Percentiles rank a stretch among this genome's conserved stretches.
phyloP scores from a whole-genome alignment of 2,329 filamentous ascomycete species.

The Colletotrichum coccodes region DNA sequence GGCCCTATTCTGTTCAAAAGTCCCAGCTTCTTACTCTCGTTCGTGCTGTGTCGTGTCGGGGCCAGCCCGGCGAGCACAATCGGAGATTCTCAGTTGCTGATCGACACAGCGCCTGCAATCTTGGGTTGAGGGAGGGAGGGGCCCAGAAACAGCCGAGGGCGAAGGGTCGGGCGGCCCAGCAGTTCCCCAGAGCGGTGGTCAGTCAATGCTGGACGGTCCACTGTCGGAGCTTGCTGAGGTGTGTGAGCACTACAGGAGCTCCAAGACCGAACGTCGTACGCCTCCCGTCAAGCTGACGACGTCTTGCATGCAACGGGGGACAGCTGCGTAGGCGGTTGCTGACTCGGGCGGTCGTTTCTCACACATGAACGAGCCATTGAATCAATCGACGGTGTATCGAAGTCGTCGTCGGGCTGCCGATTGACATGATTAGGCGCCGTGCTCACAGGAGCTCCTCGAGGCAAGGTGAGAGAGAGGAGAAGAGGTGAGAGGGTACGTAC shows the following conservation, averaged over 20 bases:
- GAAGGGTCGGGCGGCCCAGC: slow-evolving; percentile 11
- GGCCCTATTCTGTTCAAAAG: slow-evolving; percentile 5
- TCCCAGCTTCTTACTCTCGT: slow-evolving; percentile 7
- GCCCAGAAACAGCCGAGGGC: slow-evolving; percentile 21
- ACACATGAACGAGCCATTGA: neutral
- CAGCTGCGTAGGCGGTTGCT: neutral
- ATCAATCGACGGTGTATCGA: slow-evolving; percentile 13
- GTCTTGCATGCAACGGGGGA: neutral
- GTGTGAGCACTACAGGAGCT: slow-evolving; percentile 3
- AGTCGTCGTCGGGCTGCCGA: slow-evolving; percentile 12
- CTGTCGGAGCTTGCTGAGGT: slow-evolving; percentile 12
- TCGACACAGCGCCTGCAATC: slow-evolving; percentile 16
- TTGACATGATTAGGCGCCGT: neutral
- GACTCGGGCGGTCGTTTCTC: neutral
- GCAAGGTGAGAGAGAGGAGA: neutral
- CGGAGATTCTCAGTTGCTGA: slow-evolving; percentile 9
- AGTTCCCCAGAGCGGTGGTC: slow-evolving; percentile 11
- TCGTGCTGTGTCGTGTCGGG: neutral
- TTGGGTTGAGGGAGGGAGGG: slow-evolving; percentile 24
- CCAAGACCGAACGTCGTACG: neutral
- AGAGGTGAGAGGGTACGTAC: neutral
- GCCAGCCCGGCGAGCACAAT: slow-evolving; percentile 13
- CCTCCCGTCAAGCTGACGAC: slow-evolving; percentile 10
- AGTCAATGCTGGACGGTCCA: slow-evolving; percentile 20
- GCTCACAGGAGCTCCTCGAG: too few relatives aligned